Evolutionary conservation across 768 basidiomycete species (phyloP), one percentile per base, ranked within the genome.

Genomic region (Amanita pallidorosea): DNA sequence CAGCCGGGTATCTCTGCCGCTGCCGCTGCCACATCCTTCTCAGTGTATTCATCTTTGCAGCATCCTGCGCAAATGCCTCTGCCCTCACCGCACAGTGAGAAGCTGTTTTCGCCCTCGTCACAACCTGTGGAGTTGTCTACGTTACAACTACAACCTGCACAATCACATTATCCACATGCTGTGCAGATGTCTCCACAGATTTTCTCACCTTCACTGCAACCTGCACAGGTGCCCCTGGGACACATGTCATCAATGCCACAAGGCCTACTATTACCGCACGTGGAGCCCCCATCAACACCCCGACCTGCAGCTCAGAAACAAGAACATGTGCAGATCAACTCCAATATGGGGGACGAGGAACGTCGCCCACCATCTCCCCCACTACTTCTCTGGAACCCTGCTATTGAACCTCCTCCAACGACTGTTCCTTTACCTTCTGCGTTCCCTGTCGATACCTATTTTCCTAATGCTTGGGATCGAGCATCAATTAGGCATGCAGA

Each of bases 401-500:
- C 84, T 15, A 54, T 82, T 15, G 84, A 88, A 55, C 85, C 88
- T 0, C 92, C 92, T 3, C 88, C 91, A 3, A 81, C 72, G 29
- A 69, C 67, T 35, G 66, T 73, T 17, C 80, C 81, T 17, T 63
- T 76, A 53, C 57, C 65, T 0, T 77, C 72, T 58, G 76, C 74
- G 57, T 88, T 85, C 57, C 83, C 85, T n/a, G 62, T 76, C 29
- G 77, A 85, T 54, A 83, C 84, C 0, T 85, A 88, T 63, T 95
- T 87, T 63, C 74, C 81, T 33, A 91, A 94, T 61, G 74, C 80
- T 25, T 97, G 94, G 95, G 93, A 97, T 61, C 70, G 77, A 53
- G 69, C 78, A 45, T 68, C 68, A 1, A 67, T 67, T 23, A 66
- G 66, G 37, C 64, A 66, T 25, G 64, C 37, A 29, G 29, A 17